A percentile compares a stretch with the other conserved stretches of the same genome.
These are phyloP conservation scores for Aspergillus panamensis DNA, from an alignment of 495 filamentous ascomycete genomes.

Conservation along the genomic window DNA sequence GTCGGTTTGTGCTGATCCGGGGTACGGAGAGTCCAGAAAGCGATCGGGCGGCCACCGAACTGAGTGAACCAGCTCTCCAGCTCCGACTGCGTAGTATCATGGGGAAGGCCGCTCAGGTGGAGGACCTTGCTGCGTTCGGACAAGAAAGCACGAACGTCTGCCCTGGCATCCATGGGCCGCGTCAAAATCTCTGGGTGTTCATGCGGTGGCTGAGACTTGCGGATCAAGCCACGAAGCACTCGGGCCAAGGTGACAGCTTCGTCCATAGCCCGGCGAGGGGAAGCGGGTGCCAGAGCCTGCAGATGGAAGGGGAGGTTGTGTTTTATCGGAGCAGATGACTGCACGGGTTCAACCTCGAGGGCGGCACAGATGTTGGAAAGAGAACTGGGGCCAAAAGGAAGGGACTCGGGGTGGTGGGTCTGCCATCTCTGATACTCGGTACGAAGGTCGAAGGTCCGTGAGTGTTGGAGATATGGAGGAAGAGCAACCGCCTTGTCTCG, in stretches of 20 bases:
- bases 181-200: constrained; percentile 92
- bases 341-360: constrained; percentile 93
- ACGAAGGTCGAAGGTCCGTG: constrained; percentile 90
- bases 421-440: constrained; percentile 99
- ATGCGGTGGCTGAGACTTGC: constrained; percentile 90
- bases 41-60: constrained; percentile 96
- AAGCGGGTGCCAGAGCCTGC: constrained; percentile 92
- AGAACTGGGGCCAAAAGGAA: constrained; percentile 93
- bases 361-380: constrained; percentile 96
- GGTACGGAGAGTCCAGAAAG: constrained; percentile 96
- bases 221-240: constrained; percentile 84
- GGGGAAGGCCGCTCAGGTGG: constrained; percentile 93
- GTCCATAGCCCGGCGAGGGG: constrained; percentile 96
- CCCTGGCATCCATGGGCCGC: constrained; percentile 92
- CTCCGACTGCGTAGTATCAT: constrained; percentile 97
- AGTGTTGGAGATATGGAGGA: constrained; percentile 96
- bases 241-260: constrained; percentile 91
- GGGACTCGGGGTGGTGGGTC: constrained; percentile 92
- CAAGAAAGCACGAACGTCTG: constrained; percentile 94
- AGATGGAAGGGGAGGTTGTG: constrained; percentile 98
- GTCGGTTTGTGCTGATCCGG: constrained; percentile 99
- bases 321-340: constrained; percentile 95
- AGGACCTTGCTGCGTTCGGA: constrained; percentile 94
- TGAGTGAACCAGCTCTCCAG: constrained; percentile 99
- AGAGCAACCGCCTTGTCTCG: constrained; percentile 96